A percentile compares a stretch with the other conserved stretches of the same genome.
Conservation (phyloP, 75 land plant genomes). For the Selaginella tamariscina region DNA sequence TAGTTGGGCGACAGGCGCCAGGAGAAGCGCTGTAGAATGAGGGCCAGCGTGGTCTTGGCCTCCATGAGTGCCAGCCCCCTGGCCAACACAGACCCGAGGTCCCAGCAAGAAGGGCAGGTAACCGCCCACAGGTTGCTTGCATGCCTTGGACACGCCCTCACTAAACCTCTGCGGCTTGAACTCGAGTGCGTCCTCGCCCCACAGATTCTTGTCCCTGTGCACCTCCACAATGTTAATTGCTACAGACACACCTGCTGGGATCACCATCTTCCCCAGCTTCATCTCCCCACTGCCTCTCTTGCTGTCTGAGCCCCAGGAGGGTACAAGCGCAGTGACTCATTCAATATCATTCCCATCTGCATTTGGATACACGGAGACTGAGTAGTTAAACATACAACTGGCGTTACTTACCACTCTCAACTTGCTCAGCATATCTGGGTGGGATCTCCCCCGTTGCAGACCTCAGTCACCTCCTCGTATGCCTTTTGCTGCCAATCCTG, state of each 20-base stretch:
- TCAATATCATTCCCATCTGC: constrained; percentile 6
- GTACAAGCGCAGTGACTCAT: constrained; percentile 4
- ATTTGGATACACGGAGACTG: background rate
- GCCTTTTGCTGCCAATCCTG: background rate
- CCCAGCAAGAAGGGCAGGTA: constrained; percentile 4
- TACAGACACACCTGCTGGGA: background rate
- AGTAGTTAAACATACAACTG: background rate
- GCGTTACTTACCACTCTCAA: constrained; percentile 3
- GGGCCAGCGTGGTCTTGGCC: constrained; percentile 21
- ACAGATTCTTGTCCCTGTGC: background rate
- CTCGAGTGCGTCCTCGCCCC: background rate
- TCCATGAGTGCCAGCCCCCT: constrained; percentile 15
- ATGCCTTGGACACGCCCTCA: constrained; percentile 3
- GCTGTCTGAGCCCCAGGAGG: constrained; percentile 3
- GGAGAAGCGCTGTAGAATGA: constrained; percentile 21
- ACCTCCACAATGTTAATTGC: background rate
- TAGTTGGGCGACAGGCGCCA: constrained; percentile 26
- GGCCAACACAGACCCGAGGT: constrained; percentile 10
- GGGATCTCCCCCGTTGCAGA: background rate
- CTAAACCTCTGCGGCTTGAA: constrained; percentile 2
- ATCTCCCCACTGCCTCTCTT: background rate
- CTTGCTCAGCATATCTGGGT: constrained; percentile 8
- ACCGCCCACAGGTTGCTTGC: constrained; percentile 1
- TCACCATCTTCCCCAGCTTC: background rate
- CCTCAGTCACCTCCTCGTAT: background rate